A percentile compares a stretch with the other conserved stretches of the same genome.
Evolutionary conservation across 345 rosid species (phyloP).

Genomic region (Ricinus communis): DNA sequence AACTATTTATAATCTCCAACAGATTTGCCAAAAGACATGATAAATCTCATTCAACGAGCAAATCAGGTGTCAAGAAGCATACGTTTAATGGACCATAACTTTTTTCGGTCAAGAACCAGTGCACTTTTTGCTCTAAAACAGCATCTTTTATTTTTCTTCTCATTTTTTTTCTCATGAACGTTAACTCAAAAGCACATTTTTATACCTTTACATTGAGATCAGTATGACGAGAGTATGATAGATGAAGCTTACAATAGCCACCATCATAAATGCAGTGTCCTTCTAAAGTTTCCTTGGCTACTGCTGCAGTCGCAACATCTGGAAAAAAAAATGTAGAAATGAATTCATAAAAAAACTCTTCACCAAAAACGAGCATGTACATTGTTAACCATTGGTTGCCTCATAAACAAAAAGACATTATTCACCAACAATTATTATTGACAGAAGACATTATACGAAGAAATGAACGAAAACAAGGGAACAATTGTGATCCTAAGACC

Average conservation of each 20-base stretch:
- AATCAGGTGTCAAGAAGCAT: slow-evolving; percentile 51
- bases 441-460: background rate
- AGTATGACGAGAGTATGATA: slow-evolving; percentile 99
- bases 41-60: slow-evolving; percentile 8
- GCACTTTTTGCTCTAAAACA: slow-evolving; percentile 42
- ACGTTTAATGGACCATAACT: slow-evolving; percentile 41
- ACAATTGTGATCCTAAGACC: background rate
- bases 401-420: background rate
- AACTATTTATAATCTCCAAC: slow-evolving; percentile 13
- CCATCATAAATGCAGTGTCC: slow-evolving; percentile 99
- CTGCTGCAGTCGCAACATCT: slow-evolving; percentile 79
- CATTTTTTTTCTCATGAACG: slow-evolving; percentile 43
- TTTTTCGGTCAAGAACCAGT: slow-evolving; percentile 39
- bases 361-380: background rate
- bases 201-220: slow-evolving; percentile 99
- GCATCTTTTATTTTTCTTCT: slow-evolving; percentile 33
- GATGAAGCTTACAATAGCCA: slow-evolving; percentile 99
- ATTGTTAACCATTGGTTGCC: too few relatives aligned
- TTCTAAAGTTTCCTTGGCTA: slow-evolving; percentile 89
- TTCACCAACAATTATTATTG: background rate
- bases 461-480: background rate
- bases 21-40: background rate
- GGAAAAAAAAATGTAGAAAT: slow-evolving; percentile 25
- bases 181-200: slow-evolving; percentile 59
- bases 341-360: slow-evolving; percentile 10